phyloP scores from a whole-genome alignment of 2,329 filamentous ascomycete genomes.

The Blastomyces emzantsi region DNA sequence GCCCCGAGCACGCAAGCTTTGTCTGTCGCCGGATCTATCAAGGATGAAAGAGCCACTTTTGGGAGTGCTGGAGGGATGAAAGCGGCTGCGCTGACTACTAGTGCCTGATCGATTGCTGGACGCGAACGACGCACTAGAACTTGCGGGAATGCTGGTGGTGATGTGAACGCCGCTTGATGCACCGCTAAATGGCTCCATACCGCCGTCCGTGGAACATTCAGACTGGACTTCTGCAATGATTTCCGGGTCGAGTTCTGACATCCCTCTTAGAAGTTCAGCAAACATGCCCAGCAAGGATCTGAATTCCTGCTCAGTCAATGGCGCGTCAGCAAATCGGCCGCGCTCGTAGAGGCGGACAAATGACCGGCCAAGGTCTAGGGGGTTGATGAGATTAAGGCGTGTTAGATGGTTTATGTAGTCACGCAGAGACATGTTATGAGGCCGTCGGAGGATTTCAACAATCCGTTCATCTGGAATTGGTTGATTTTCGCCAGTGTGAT shows the following conservation, averaged over 20 bases:
- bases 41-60: slow-evolving; percentile 1
- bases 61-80: slow-evolving; percentile 1
- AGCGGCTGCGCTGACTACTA: slow-evolving; percentile 1
- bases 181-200: background rate
- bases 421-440: slow-evolving; percentile 62
- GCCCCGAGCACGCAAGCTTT: slow-evolving; percentile 16
- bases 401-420: slow-evolving; percentile 68
- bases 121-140: slow-evolving; percentile 1
- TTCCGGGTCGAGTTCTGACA: slow-evolving; percentile 55
- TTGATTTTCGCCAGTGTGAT: slow-evolving; percentile 22
- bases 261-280: slow-evolving; percentile 66
- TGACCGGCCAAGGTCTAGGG: slow-evolving; percentile 40
- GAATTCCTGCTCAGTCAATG: slow-evolving; percentile 63
- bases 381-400: slow-evolving; percentile 53
- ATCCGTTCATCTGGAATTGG: slow-evolving; percentile 55
- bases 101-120: background rate
- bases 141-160: background rate
- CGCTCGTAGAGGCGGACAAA: slow-evolving; percentile 75
- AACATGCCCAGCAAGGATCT: slow-evolving; percentile 74
- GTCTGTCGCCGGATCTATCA: slow-evolving; percentile 15
- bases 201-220: background rate
- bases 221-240: slow-evolving; percentile 38
- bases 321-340: slow-evolving; percentile 67
- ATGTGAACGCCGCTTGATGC: background rate
- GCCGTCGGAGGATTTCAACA: slow-evolving; percentile 62